Evolutionary conservation across 2,329 filamentous ascomycete species (phyloP).

Genomic region (Chaetomium strumarium): DNA sequence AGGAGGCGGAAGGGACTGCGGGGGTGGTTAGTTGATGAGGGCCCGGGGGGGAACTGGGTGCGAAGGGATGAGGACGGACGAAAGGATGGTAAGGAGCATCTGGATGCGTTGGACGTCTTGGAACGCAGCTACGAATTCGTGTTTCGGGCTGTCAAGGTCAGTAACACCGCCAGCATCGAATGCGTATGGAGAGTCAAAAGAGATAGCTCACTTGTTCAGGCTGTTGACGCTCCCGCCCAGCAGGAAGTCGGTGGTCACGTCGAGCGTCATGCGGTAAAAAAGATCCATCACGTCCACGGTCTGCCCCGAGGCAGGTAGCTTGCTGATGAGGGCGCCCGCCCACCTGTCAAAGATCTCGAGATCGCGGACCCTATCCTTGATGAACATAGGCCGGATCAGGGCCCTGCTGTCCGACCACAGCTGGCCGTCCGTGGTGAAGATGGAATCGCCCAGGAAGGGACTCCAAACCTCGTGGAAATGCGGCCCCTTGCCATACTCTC

Average conservation of each 20-base stretch:
- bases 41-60: background rate
- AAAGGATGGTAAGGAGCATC: conserved; percentile 50
- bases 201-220: conserved; percentile 34
- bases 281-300: conserved; percentile 55
- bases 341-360: conserved; percentile 56
- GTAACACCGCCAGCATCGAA: background rate
- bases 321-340: conserved; percentile 50
- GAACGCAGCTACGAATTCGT: conserved; percentile 63
- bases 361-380: conserved; percentile 41
- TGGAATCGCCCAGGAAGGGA: conserved; percentile 49
- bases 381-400: conserved; percentile 50
- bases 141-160: conserved; percentile 38
- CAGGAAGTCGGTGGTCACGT: conserved; percentile 62
- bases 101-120: conserved; percentile 63
- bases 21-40: background rate
- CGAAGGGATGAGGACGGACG: conserved; percentile 26
- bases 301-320: conserved; percentile 48
- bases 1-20: conserved; percentile 52
- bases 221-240: conserved; percentile 54
- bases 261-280: conserved; percentile 61
- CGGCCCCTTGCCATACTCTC: conserved; percentile 45
- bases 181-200: background rate
- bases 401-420: conserved; percentile 49
- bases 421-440: conserved; percentile 48
- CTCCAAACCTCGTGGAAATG: conserved; percentile 38